A percentile compares a stretch with the other conserved stretches of the same genome.
These are phyloP conservation scores for Streptanthus diversifolius DNA, from an alignment of 345 rosid genomes.

Conservation along the genomic window DNA sequence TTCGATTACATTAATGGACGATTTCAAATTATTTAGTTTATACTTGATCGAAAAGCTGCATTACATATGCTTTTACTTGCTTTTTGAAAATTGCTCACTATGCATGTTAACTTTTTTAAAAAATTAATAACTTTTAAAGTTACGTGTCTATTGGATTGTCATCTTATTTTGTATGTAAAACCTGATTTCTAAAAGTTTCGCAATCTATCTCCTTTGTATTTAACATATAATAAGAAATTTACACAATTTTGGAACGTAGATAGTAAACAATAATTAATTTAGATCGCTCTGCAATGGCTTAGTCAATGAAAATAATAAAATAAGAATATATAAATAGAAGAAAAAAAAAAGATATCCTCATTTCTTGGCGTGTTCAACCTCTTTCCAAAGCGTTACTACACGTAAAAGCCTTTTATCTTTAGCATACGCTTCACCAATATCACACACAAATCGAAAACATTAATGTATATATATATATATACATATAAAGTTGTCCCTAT, in stretches of 20 bases:
- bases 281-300: neutral
- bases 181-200: neutral
- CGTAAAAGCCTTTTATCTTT: conserved; percentile 19
- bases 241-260: neutral
- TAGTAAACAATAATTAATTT: neutral
- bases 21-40: too few relatives aligned
- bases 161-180: neutral
- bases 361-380: conserved; percentile 37
- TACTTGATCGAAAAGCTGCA: too few relatives aligned
- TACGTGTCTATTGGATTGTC: neutral
- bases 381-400: conserved; percentile 26
- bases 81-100: too few relatives aligned
- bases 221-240: neutral
- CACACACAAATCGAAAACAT: conserved; percentile 16
- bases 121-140: too few relatives aligned
- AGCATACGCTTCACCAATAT: conserved; percentile 30
- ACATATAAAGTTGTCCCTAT: neutral
- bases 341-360: neutral
- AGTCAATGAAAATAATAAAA: neutral
- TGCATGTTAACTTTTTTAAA: too few relatives aligned
- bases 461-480: neutral
- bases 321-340: neutral
- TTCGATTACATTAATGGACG: too few relatives aligned
- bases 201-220: neutral
- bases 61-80: too few relatives aligned